Evolutionary conservation across 164 flowering plant species (phyloP).

Genomic region (Vitis riparia): DNA sequence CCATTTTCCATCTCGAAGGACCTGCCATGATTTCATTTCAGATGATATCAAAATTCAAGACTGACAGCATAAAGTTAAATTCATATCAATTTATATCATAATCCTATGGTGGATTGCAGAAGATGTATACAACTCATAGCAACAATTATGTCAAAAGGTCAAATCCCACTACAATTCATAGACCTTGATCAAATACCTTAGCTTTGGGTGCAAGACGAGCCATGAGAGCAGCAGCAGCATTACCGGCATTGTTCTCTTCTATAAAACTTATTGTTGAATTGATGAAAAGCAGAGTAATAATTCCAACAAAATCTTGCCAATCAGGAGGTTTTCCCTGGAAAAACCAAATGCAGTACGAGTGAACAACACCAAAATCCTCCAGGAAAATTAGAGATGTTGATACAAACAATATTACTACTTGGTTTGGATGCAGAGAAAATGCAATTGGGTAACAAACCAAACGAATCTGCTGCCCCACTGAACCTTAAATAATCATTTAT

Average conservation of each 20-base stretch:
- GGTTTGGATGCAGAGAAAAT: background rate
- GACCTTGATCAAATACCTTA: constrained; percentile 38
- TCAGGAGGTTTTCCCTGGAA: constrained; percentile 85
- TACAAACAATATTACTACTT: too few relatives aligned
- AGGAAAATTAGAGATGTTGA: too few relatives aligned
- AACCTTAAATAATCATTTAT: too few relatives aligned
- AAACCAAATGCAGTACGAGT: background rate
- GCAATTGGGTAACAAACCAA: background rate
- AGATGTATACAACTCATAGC: background rate
- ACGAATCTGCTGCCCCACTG: too few relatives aligned
- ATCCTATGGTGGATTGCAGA: too few relatives aligned
- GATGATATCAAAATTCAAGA: background rate
- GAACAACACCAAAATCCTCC: background rate
- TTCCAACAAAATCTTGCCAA: constrained; percentile 94
- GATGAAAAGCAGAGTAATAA: constrained; percentile 69
- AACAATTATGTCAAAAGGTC: too few relatives aligned
- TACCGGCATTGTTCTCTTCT: constrained; percentile 94
- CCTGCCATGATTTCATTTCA: constrained; percentile 3
- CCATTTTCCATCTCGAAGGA: too few relatives aligned
- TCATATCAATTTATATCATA: too few relatives aligned
- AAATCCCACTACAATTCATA: too few relatives aligned
- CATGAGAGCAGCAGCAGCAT: constrained; percentile 97
- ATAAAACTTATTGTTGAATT: constrained; percentile 91
- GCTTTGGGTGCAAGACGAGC: constrained; percentile 93
- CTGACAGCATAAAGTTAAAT: too few relatives aligned